A percentile compares a stretch with the other conserved stretches of the same genome.
Evolutionary conservation across 106 monocot species (phyloP).

Genomic region (Dendrobium catenatum): DNA sequence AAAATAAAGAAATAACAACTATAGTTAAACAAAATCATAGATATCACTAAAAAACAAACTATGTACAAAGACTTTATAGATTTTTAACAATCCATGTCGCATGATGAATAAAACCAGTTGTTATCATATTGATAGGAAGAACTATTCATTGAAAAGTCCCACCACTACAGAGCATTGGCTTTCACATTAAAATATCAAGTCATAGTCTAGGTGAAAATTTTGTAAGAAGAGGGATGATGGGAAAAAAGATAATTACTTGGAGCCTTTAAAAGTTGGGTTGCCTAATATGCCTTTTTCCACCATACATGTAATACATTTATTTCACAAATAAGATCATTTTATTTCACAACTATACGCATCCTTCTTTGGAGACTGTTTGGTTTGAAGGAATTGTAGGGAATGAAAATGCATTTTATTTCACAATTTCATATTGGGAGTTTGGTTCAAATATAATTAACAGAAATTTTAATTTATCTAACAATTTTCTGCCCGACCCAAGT

Average conservation of each 20-base stretch:
- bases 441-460: background rate
- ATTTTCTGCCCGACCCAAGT: too few relatives aligned
- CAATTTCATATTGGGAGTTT: background rate
- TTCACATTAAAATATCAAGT: background rate
- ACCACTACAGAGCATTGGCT: background rate
- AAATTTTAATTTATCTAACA: too few relatives aligned
- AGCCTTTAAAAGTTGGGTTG: background rate
- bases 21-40: constrained; percentile 1
- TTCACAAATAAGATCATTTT: background rate
- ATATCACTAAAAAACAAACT: background rate
- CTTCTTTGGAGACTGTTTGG: background rate
- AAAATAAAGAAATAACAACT: background rate
- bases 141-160: background rate
- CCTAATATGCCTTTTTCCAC: background rate
- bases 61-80: background rate
- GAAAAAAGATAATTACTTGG: background rate
- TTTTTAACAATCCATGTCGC: background rate
- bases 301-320: background rate
- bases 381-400: background rate
- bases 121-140: background rate
- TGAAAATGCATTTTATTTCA: background rate
- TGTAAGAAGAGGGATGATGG: background rate
- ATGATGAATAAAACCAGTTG: background rate
- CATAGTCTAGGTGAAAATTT: background rate
- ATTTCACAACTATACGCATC: background rate